Evolutionary conservation across 495 filamentous ascomycete genomes (phyloP).

Genomic region (Neohortaea acidophila): DNA sequence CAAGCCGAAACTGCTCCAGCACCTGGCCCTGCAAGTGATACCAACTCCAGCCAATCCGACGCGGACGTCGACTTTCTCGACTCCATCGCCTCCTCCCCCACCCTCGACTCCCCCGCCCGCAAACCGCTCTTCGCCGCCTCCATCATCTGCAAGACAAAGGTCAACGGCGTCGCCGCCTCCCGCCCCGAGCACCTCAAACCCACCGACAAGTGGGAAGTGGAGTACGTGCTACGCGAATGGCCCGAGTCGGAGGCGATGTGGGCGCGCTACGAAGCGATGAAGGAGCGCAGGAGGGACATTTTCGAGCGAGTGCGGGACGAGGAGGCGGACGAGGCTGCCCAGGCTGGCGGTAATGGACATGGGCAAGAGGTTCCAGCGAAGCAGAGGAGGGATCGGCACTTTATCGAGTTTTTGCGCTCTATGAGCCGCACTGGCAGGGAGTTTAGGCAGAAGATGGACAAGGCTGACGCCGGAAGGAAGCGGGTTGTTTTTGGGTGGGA

Average conservation of each 20-base stretch:
- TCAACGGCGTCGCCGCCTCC: constrained; percentile 41
- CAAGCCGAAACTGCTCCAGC: background rate
- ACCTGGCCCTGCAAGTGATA: no score
- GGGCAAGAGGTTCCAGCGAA: constrained; percentile 33
- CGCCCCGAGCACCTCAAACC: constrained; percentile 40
- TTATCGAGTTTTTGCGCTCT: constrained; percentile 1
- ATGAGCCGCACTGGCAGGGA: constrained; percentile 31
- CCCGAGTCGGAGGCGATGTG: constrained; percentile 18
- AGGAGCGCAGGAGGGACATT: constrained; percentile 35
- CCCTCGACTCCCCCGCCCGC: constrained; percentile 5
- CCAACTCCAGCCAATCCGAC: constrained; percentile 4
- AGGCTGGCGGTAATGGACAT: constrained; percentile 20
- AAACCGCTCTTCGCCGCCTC: constrained; percentile 44
- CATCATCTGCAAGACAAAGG: constrained; percentile 52
- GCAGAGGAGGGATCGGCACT: constrained; percentile 17
- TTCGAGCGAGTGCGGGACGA: constrained; percentile 18
- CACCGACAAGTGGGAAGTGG: constrained; percentile 52
- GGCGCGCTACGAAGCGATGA: constrained; percentile 35
- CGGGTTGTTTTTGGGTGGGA: constrained; percentile 17
- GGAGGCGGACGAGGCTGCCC: constrained; percentile 26
- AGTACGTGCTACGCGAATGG: constrained; percentile 54
- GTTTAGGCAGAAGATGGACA: constrained; percentile 35
- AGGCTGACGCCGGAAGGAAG: constrained; percentile 28
- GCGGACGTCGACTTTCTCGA: constrained; percentile 19
- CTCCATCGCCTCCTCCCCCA: no score